Percentiles rank a stretch among this genome's conserved stretches.
These are phyloP conservation scores for Picochlorum sp. DNA, from an alignment of 139 green algal genomes.

Conservation along the genomic window DNA sequence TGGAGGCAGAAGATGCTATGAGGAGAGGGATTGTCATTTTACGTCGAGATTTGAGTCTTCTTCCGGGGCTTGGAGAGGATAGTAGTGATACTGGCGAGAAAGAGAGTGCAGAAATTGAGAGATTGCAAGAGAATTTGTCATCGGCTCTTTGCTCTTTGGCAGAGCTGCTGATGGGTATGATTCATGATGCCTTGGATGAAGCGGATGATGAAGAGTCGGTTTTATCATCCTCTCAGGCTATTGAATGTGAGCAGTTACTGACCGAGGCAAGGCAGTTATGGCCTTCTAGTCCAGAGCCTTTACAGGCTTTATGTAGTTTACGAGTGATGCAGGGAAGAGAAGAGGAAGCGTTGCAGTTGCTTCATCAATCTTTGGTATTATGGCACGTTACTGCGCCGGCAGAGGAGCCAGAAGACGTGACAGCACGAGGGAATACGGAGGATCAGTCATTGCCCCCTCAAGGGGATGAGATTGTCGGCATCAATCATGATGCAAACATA, in stretches of 20 bases:
- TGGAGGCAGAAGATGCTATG: constrained; percentile 13
- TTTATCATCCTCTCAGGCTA: background rate
- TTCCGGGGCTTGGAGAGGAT: no score
- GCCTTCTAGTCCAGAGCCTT: constrained; percentile 50
- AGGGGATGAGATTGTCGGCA: constrained; percentile 14
- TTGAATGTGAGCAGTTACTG: constrained; percentile 38
- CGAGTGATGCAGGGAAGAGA: constrained; percentile 34
- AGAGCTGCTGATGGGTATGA: constrained; percentile 39
- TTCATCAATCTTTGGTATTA: constrained; percentile 54
- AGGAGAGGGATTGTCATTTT: constrained; percentile 33
- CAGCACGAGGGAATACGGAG: constrained; percentile 4
- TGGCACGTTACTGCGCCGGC: constrained; percentile 40
- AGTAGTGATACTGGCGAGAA: background rate
- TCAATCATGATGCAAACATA: constrained; percentile 32
- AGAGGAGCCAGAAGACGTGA: constrained; percentile 6
- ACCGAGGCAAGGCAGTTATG: constrained; percentile 10
- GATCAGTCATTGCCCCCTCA: constrained; percentile 13
- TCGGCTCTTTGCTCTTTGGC: constrained; percentile 48
- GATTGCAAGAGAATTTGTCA: constrained; percentile 14
- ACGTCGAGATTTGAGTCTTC: no score
- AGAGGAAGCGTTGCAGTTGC: constrained; percentile 47
- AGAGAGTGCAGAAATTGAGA: no score
- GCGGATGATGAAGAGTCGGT: constrained; percentile 1
- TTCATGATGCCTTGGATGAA: constrained; percentile 14
- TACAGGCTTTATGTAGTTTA: constrained; percentile 50